These are phyloP conservation scores for Pseudoscleropodium purum DNA, from an alignment of 225 moss, liverwort and hornwort genomes.

Conservation along the genomic window DNA sequence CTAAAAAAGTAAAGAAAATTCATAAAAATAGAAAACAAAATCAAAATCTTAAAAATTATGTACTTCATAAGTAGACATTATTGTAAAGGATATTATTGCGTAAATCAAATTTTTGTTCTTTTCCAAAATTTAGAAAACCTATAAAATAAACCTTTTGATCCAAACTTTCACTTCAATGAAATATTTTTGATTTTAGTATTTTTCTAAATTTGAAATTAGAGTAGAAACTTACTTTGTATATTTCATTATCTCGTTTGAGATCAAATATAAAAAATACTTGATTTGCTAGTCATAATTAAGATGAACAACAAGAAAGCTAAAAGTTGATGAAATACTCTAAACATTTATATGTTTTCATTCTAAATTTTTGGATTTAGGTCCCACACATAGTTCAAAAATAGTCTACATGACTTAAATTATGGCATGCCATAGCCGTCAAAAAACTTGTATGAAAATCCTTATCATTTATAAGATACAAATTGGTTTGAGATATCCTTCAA, in stretches of 20 bases:
- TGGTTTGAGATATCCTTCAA: accelerated
- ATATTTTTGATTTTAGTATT: background rate
- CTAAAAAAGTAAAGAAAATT: background rate
- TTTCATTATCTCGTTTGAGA: background rate
- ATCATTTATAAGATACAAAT: background rate
- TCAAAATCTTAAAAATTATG: background rate
- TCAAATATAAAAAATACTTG: background rate
- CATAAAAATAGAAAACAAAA: background rate
- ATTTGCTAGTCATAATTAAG: background rate
- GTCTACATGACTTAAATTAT: background rate
- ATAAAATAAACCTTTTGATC: accelerated
- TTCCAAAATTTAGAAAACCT: background rate
- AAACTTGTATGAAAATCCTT: background rate
- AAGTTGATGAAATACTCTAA: background rate
- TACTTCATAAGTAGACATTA: accelerated
- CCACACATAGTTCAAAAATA: no score
- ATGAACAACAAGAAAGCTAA: background rate
- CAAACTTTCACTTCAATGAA: background rate
- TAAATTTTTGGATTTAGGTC: background rate
- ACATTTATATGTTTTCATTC: background rate
- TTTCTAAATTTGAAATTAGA: background rate
- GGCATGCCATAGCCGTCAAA: background rate
- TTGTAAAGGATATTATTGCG: no score
- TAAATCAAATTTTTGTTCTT: background rate
- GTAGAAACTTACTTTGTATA: background rate